Evolutionary conservation across 108 stramenopile species (phyloP).

Genomic region (Cyclostephanos tholiformis): DNA sequence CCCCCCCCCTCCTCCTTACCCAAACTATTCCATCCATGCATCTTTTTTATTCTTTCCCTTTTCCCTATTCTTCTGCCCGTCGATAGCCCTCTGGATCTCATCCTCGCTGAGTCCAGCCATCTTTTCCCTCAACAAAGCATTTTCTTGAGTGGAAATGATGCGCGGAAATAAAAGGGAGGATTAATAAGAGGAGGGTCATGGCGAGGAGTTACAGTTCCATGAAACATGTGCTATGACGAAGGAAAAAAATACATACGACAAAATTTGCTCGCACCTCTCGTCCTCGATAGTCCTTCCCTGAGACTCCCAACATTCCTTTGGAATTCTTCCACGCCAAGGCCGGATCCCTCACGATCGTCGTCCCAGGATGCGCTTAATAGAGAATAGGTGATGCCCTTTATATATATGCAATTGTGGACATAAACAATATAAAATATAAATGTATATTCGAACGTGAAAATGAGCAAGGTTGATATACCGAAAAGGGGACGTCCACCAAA

Average conservation of each 20-base stretch:
- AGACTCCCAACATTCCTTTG: conserved; percentile 68
- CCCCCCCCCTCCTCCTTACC: neutral
- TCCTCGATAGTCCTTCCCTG: conserved; percentile 65
- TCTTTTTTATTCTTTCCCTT: conserved; percentile 35
- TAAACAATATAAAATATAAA: conserved; percentile 1
- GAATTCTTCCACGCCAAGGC: conserved; percentile 75
- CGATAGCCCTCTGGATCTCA: conserved; percentile 51
- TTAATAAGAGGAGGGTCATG: neutral
- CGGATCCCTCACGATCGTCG: conserved; percentile 71
- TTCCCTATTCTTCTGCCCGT: conserved; percentile 46
- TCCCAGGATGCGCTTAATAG: conserved; percentile 84
- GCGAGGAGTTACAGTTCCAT: neutral
- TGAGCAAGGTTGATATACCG: neutral
- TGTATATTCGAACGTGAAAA: neutral
- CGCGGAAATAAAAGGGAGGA: neutral
- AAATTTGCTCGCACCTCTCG: conserved; percentile 20
- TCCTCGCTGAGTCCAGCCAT: conserved; percentile 60
- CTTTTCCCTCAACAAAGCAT: conserved; percentile 72
- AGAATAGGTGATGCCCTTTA: conserved; percentile 83
- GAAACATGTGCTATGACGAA: neutral
- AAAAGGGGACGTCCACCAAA: neutral
- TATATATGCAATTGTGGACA: too few relatives aligned
- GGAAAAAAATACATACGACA: too few relatives aligned
- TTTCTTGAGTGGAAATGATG: conserved; percentile 38
- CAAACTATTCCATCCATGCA: conserved; percentile 50